Evolutionary conservation across 169 alveolate species (phyloP).

Genomic region (Cryptosporidium meleagridis): DNA sequence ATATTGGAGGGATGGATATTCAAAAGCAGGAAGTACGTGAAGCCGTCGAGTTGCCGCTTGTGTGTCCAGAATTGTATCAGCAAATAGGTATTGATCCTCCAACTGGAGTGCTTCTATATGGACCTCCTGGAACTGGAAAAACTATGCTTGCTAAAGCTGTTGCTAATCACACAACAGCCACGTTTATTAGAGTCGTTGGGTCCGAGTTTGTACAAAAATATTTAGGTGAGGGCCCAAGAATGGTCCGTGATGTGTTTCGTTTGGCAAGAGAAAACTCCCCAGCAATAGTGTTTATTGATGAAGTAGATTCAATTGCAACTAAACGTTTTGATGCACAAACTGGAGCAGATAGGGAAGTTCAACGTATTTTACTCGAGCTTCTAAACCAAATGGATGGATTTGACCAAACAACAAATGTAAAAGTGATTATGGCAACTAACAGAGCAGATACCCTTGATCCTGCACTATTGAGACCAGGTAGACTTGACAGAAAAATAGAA

Average conservation of each 20-base stretch:
- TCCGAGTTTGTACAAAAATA: slow-evolving; percentile 99
- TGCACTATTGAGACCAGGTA: slow-evolving; percentile 98
- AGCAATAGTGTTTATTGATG: slow-evolving; percentile 97
- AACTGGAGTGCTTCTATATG: slow-evolving; percentile 97
- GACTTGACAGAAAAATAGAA: slow-evolving; percentile 97
- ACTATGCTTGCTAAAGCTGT: slow-evolving; percentile 99
- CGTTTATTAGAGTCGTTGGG: slow-evolving; percentile 98
- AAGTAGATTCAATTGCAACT: slow-evolving; percentile 98
- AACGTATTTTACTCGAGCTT: slow-evolving; percentile 96
- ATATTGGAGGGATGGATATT: slow-evolving; percentile 98
- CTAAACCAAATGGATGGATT: slow-evolving; percentile 99
- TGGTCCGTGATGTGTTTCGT: slow-evolving; percentile 99
- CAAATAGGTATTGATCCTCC: slow-evolving; percentile 99
- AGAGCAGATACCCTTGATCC: slow-evolving; percentile 99
- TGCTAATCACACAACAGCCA: slow-evolving; percentile 97
- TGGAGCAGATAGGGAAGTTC: slow-evolving; percentile 99
- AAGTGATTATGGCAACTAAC: slow-evolving; percentile 99
- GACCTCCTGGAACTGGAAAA: slow-evolving; percentile 99
- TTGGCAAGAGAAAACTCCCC: slow-evolving; percentile 98
- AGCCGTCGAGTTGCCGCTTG: slow-evolving; percentile 98
- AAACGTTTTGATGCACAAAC: slow-evolving; percentile 96
- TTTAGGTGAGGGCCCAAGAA: slow-evolving; percentile 99
- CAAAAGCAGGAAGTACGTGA: slow-evolving; percentile 98
- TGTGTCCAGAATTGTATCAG: slow-evolving; percentile 97
- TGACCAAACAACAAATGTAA: slow-evolving; percentile 96